Evolutionary conservation across 371 early-diverging fungal species (phyloP).

Genomic region (Sporodiniella umbellata): DNA sequence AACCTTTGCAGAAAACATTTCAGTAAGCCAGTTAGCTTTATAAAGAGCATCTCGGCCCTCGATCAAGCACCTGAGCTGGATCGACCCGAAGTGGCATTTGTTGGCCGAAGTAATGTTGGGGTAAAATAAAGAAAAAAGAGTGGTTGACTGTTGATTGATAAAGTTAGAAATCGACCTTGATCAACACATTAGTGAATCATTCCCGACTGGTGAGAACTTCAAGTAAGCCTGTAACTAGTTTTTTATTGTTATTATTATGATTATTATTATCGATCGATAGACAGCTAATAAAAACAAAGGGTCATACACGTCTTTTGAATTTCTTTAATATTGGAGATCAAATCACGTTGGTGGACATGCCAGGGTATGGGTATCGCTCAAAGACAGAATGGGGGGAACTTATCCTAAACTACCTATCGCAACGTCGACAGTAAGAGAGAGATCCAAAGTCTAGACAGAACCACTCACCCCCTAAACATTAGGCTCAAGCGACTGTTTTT

Average conservation of each 20-base stretch:
- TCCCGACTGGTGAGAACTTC: constrained; percentile 68
- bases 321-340: constrained; percentile 60
- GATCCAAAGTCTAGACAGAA: not conserved
- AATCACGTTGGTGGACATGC: constrained; percentile 77
- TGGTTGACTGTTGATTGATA: too few relatives aligned
- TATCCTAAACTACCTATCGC: constrained; percentile 57
- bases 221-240: constrained; percentile 59
- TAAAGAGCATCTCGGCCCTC: constrained; percentile 33
- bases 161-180: constrained; percentile 65
- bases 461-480: not conserved
- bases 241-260: not conserved
- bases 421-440: constrained; percentile 52
- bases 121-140: too few relatives aligned
- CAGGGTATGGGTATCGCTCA: constrained; percentile 76
- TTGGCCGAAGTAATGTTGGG: constrained; percentile 79
- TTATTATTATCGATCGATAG: too few relatives aligned
- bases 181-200: constrained; percentile 62
- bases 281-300: too few relatives aligned
- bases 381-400: constrained; percentile 73
- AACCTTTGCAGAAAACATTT: constrained; percentile 30
- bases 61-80: constrained; percentile 28
- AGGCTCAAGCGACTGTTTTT: constrained; percentile 65
- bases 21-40: constrained; percentile 38
- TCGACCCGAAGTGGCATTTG: constrained; percentile 56
- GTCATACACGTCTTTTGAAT: constrained; percentile 70